phyloP scores from a whole-genome alignment of 139 green algal species.

The Coelastrella sp. region DNA sequence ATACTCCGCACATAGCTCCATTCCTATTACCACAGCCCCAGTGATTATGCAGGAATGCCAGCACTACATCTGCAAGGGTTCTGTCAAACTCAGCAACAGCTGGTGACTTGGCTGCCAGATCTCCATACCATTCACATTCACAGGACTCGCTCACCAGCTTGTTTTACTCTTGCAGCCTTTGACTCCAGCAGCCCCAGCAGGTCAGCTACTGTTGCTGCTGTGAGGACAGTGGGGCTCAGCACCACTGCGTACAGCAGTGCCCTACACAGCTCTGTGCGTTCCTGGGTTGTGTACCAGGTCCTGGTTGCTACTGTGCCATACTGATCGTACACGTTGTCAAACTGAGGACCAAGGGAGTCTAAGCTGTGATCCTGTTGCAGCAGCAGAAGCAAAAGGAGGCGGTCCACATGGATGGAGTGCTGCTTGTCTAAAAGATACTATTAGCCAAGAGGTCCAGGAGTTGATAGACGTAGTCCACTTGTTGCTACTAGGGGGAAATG shows the following conservation, averaged over 20 bases:
- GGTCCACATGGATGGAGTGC: too few species aligned
- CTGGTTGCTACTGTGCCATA: slow-evolving; percentile 10
- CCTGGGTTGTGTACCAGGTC: slow-evolving; percentile 34
- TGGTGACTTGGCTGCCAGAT: too few species aligned
- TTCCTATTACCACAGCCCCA: too few species aligned
- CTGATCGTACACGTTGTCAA: slow-evolving; percentile 24
- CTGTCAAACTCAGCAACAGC: too few species aligned
- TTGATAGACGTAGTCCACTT: too few species aligned
- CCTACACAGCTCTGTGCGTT: slow-evolving; percentile 65
- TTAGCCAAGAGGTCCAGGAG: too few species aligned
- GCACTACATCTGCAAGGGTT: too few species aligned
- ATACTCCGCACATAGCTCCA: too few species aligned
- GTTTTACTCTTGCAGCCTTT: slow-evolving; percentile 11
- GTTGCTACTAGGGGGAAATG: too few species aligned
- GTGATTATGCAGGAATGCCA: too few species aligned
- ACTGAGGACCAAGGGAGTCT: neutral
- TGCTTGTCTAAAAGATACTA: too few species aligned
- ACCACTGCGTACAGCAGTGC: slow-evolving; percentile 73
- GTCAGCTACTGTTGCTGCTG: slow-evolving; percentile 53
- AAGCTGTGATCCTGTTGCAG: slow-evolving; percentile 29
- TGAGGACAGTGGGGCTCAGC: slow-evolving; percentile 51
- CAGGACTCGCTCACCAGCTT: neutral
- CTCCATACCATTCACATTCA: too few species aligned
- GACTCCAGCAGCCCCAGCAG: slow-evolving; percentile 65
- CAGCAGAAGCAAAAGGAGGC: slow-evolving; percentile 23